These are phyloP conservation scores for Yamadazyma spencermartinsiae DNA, from an alignment of 1,139 yeast species.

Conservation along the genomic window DNA sequence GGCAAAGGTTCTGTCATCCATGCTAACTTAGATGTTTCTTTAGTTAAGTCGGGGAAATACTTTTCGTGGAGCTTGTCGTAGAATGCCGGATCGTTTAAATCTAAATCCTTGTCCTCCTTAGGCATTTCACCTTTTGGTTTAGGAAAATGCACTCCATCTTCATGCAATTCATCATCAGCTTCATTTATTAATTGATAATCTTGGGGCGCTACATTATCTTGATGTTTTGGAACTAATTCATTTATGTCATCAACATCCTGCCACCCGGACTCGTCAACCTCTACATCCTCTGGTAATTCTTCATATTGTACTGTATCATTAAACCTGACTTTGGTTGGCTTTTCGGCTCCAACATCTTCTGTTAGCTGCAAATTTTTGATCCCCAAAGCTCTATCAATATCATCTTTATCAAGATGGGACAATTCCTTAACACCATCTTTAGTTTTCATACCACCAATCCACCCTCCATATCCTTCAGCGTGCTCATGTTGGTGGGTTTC, in stretches of 20 bases:
- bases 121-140: slow-evolving; percentile 34
- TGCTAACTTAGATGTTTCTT: slow-evolving; percentile 75
- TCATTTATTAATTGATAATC: slow-evolving; percentile 43
- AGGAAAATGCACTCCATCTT: slow-evolving; percentile 58
- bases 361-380: slow-evolving; percentile 15
- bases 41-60: slow-evolving; percentile 87
- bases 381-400: slow-evolving; percentile 43
- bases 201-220: slow-evolving; percentile 35
- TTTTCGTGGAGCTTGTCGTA: slow-evolving; percentile 77
- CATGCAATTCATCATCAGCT: slow-evolving; percentile 23
- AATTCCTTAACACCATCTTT: slow-evolving; percentile 34
- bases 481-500: slow-evolving; percentile 34
- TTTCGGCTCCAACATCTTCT: slow-evolving; percentile 11
- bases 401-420: slow-evolving; percentile 37
- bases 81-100: slow-evolving; percentile 74
- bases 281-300: slow-evolving; percentile 26
- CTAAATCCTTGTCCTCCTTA: slow-evolving; percentile 38
- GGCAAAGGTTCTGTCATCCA: slow-evolving; percentile 84
- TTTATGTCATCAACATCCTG: slow-evolving; percentile 41
- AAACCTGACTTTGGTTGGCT: slow-evolving; percentile 38
- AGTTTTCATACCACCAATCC: slow-evolving; percentile 68
- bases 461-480: slow-evolving; percentile 67
- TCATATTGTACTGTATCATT: slow-evolving; percentile 41
- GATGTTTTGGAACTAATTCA: slow-evolving; percentile 25
- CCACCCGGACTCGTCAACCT: slow-evolving; percentile 42